Evolutionary conservation across 192 early-diverging fungal genomes (phyloP).

Genomic region (Bifiguratus adelaidae): DNA sequence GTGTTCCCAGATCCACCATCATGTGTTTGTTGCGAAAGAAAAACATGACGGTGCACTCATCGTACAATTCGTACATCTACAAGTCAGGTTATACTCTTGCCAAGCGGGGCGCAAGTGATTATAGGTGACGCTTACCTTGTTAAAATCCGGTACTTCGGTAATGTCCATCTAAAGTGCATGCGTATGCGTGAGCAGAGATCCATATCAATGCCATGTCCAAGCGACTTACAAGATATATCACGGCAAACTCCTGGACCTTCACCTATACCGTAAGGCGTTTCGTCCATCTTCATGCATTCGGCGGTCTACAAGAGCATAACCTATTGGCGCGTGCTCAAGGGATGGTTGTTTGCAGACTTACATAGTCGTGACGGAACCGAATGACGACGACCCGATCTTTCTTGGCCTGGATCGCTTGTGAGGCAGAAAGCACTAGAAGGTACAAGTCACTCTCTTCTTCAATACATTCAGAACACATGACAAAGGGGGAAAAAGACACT

Average conservation of each 20-base stretch:
- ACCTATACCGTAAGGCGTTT: constrained; percentile 80
- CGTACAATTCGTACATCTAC: constrained; percentile 98
- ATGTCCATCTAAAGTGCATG: constrained; percentile 66
- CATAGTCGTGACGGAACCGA: constrained; percentile 91
- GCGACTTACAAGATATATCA: constrained; percentile 69
- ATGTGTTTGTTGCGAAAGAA: constrained; percentile 95
- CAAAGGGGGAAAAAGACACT: too few relatives aligned
- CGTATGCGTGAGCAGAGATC: too few relatives aligned
- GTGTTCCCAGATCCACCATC: constrained; percentile 97
- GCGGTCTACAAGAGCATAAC: too few relatives aligned
- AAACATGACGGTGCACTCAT: constrained; percentile 97
- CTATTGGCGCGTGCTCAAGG: background rate
- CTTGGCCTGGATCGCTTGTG: constrained; percentile 95
- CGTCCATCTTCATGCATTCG: constrained; percentile 97
- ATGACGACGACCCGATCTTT: constrained; percentile 96
- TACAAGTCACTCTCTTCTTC: too few relatives aligned
- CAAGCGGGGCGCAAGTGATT: background rate
- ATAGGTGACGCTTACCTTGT: constrained; percentile 32
- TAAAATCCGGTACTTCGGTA: constrained; percentile 86
- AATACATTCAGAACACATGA: too few relatives aligned
- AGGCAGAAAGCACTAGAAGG: too few relatives aligned
- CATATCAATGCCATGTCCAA: background rate
- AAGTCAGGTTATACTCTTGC: constrained; percentile 10
- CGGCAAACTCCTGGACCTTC: constrained; percentile 99
- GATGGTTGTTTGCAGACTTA: constrained; percentile 1